These are phyloP conservation scores for Camelina sativa DNA, from an alignment of 345 rosid species.

Conservation along the genomic window DNA sequence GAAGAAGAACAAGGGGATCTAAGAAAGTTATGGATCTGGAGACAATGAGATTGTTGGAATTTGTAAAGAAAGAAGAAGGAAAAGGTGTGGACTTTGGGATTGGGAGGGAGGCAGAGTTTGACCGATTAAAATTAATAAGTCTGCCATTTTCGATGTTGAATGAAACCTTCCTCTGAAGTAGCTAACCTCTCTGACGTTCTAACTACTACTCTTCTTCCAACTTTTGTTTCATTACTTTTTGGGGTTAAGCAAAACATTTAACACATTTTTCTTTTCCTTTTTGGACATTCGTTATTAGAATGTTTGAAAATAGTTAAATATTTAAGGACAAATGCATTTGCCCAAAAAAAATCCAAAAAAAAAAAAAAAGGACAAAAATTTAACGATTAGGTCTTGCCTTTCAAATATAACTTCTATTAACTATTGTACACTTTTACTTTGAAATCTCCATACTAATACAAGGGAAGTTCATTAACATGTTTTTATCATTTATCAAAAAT, in stretches of 20 bases:
- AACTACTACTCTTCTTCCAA: constrained; percentile 35
- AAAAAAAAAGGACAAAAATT: no score
- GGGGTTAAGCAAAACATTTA: constrained; percentile 2
- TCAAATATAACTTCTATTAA: no score
- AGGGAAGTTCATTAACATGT: no score
- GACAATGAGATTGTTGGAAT: constrained; percentile 4
- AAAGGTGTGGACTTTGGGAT: constrained; percentile 15
- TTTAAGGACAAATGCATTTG: background rate
- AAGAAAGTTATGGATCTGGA: constrained; percentile 13
- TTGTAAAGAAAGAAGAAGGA: constrained; percentile 16
- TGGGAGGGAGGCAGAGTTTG: constrained; percentile 42
- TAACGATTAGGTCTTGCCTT: no score
- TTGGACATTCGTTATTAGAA: background rate
- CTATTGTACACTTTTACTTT: no score
- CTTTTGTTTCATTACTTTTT: constrained; percentile 4
- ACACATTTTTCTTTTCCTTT: background rate
- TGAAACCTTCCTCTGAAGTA: constrained; percentile 30
- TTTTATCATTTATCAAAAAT: no score
- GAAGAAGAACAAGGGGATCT: constrained; percentile 12
- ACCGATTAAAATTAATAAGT: constrained; percentile 13
- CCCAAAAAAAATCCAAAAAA: no score
- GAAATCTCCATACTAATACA: no score
- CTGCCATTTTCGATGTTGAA: constrained; percentile 35
- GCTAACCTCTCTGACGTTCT: constrained; percentile 32
- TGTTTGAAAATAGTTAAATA: background rate